Evolutionary conservation across 2,329 filamentous ascomycete genomes (phyloP).

Genomic region (Pleomassaria siparia): DNA sequence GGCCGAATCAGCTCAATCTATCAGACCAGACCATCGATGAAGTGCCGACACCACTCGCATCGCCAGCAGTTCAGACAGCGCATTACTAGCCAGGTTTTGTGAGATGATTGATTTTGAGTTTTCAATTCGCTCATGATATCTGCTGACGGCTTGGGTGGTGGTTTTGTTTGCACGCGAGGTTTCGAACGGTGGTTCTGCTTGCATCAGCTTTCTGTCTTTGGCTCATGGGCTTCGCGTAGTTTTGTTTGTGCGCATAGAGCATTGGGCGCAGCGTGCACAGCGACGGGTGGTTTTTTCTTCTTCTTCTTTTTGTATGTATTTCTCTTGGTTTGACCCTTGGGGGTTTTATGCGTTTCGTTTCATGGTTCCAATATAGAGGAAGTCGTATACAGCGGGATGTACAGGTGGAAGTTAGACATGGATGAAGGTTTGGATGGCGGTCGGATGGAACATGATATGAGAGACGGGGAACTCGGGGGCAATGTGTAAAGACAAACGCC

Average conservation of each 20-base stretch:
- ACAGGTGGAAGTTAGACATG: slow-evolving; percentile 1
- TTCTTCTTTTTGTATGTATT: background rate
- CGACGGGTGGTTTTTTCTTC: slow-evolving; percentile 11
- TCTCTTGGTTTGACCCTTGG: background rate
- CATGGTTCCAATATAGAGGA: slow-evolving; percentile 2
- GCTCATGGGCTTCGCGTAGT: background rate
- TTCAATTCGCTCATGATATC: slow-evolving; percentile 2
- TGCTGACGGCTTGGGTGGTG: background rate
- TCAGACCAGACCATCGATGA: slow-evolving; percentile 32
- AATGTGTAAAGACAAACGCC: slow-evolving; percentile 2
- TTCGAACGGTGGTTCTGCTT: background rate
- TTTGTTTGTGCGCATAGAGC: slow-evolving; percentile 7
- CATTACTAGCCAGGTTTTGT: slow-evolving; percentile 23
- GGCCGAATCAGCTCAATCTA: slow-evolving; percentile 15
- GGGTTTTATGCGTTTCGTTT: slow-evolving; percentile 3
- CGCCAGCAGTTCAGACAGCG: slow-evolving; percentile 19
- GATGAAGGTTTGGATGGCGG: background rate
- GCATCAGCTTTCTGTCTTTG: slow-evolving; percentile 1
- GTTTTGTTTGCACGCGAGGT: too few relatives aligned
- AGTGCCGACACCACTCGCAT: slow-evolving; percentile 29
- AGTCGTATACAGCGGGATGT: slow-evolving; percentile 1
- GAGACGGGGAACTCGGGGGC: slow-evolving; percentile 2
- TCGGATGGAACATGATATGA: background rate
- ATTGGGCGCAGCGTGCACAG: slow-evolving; percentile 6
- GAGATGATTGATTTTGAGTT: slow-evolving; percentile 11